Evolutionary conservation across 345 rosid genomes (phyloP).

Genomic region (Euphorbia pulcherrima): DNA sequence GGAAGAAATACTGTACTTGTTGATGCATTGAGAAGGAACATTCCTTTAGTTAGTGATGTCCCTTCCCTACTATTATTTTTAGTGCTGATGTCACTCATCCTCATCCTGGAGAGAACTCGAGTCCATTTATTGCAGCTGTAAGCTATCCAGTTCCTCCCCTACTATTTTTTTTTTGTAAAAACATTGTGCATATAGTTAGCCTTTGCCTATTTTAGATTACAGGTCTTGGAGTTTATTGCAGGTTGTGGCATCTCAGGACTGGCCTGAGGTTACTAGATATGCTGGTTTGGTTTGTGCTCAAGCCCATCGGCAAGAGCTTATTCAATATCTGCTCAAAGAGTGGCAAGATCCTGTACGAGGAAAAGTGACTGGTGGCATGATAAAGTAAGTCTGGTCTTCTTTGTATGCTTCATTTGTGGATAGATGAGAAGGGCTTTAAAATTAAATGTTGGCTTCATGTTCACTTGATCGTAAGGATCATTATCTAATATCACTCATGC

Average conservation of each 20-base stretch:
- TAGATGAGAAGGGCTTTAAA: not conserved
- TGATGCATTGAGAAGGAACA: conserved; percentile 84
- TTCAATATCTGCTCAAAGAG: conserved; percentile 83
- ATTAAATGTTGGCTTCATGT: not conserved
- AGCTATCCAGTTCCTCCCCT: conserved; percentile 8
- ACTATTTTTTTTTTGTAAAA: too few relatives aligned
- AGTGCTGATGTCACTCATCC: conserved; percentile 99
- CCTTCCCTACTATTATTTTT: conserved; percentile 89
- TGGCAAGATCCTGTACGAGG: conserved; percentile 98
- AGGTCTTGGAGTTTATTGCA: conserved; percentile 21
- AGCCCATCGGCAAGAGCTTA: conserved; percentile 98
- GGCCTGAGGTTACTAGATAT: conserved; percentile 99
- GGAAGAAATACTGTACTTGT: conserved; percentile 96
- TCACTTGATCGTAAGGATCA: not conserved
- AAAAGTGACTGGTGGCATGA: conserved; percentile 93
- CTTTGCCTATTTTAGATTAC: not conserved
- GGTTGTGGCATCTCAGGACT: conserved; percentile 99
- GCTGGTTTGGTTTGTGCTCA: conserved; percentile 98
- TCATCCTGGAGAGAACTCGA: conserved; percentile 97
- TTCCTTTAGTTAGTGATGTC: conserved; percentile 97
- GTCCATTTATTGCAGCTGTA: conserved; percentile 99
- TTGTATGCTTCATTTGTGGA: not conserved
- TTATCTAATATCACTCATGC: not conserved
- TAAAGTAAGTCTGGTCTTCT: conserved; percentile 49
- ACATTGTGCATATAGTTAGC: not conserved